Evolutionary conservation across 2,329 filamentous ascomycete genomes (phyloP), one percentile per base, ranked within the genome.

Genomic region (Fragosphaeria purpurea): DNA sequence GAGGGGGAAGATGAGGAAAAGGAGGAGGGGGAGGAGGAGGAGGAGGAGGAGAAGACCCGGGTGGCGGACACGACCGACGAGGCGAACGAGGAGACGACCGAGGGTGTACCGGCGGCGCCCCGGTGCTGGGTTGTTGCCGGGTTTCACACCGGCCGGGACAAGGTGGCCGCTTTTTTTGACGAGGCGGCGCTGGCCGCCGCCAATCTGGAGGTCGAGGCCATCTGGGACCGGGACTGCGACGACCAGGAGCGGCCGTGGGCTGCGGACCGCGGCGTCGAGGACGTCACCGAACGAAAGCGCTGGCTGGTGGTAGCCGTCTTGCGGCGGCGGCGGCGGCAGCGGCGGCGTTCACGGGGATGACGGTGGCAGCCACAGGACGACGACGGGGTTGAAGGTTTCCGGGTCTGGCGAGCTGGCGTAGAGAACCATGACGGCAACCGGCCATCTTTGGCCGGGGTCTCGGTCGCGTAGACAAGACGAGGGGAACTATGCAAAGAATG

Each of bases 171-270:
- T 0, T 88, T 88, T 66, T 87, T 85, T 60, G 75, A 73, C 10
- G 60, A 56, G 5, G 62, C 57, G 6, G 69, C 67, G 10, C 68
- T 85, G 44, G 63, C 58, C 1, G 64, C 67, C 47, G 70, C 66
- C 13, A 76, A 75, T 3, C 67, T 88, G 43, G 77, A 77, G 59
- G 64, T 85, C 4, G 83, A 86, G 61, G 65, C 70, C 33, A 80
- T 88, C 22, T 84, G 76, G 70, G 85, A 88, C 67, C 74, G 82
- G 62, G 79, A 88, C 62, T 83, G 77, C 11, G 73, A 83, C 48
- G 83, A 83, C 4, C 61, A 62, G 11, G 74, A 83, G 63, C 72
- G 83, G 58, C 70, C 70, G 40, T 88, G 84, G 83, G 65, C 63
- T 11, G 65, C 65, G 55, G 79, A 84, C 59, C 72, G 82, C 6